Evolutionary conservation across 164 flowering plant genomes (phyloP).

Genomic region (Macadamia integrifolia): DNA sequence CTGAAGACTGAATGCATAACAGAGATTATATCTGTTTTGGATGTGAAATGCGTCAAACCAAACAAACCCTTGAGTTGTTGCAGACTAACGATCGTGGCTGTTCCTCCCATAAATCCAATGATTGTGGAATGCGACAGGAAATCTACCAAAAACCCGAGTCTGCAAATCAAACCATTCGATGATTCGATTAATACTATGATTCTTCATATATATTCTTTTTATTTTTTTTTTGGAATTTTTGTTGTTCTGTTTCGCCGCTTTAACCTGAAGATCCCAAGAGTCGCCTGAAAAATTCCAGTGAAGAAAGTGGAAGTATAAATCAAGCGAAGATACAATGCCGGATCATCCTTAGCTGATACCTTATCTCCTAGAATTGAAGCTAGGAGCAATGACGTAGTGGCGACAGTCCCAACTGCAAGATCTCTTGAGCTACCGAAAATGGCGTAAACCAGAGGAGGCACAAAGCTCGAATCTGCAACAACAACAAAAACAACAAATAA

Average conservation of each 20-base stretch:
- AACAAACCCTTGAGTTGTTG: constrained; percentile 83
- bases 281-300: constrained; percentile 56
- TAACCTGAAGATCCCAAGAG: constrained; percentile 62
- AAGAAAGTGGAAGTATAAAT: constrained; percentile 65
- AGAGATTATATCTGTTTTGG: constrained; percentile 51
- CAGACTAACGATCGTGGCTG: constrained; percentile 53
- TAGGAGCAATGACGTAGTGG: constrained; percentile 61
- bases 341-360: constrained; percentile 29
- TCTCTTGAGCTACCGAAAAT: constrained; percentile 72
- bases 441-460: constrained; percentile 76
- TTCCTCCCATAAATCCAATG: constrained; percentile 80
- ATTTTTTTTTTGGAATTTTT: no score
- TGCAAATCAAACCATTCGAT: constrained; percentile 14
- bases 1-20: constrained; percentile 45
- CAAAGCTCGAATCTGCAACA: constrained; percentile 76
- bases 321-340: constrained; percentile 49
- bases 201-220: no score
- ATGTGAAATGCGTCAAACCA: constrained; percentile 63
- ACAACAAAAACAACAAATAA: not conserved
- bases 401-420: constrained; percentile 77
- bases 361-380: constrained; percentile 31
- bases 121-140: constrained; percentile 83
- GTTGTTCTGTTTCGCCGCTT: no score
- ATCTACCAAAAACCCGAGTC: constrained; percentile 81
- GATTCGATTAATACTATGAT: no score